Conservation (phyloP, 768 basidiomycete species). For the Lanmaoa rubissima region DNA sequence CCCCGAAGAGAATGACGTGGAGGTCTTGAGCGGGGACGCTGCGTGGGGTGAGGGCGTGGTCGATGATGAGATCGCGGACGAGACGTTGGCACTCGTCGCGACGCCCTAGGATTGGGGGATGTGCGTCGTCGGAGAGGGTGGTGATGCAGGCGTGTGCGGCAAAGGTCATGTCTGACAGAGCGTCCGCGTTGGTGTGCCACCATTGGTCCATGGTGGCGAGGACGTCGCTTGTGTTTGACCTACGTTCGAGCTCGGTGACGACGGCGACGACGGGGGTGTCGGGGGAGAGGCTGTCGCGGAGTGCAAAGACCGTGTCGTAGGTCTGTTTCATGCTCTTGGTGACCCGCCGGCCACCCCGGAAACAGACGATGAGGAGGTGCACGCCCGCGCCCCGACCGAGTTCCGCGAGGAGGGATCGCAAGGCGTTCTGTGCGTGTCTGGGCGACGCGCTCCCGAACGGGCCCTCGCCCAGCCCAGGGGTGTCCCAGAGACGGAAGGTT, state of each 20-base stretch:
- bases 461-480: constrained; percentile 18
- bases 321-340: constrained; percentile 21
- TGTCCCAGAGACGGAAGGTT: constrained; percentile 28
- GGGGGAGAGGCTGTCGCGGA: constrained; percentile 18
- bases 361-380: constrained; percentile 22
- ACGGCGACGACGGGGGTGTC: constrained; percentile 20
- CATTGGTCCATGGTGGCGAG: constrained; percentile 22
- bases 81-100: constrained; percentile 24
- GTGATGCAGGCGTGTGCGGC: constrained; percentile 24
- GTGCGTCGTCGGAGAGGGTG: constrained; percentile 18
- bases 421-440: constrained; percentile 16
- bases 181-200: constrained; percentile 18
- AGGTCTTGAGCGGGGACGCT: constrained; percentile 17
- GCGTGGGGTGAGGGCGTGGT: constrained; percentile 23
- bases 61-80: constrained; percentile 24
- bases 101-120: constrained; percentile 17
- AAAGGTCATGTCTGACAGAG: constrained; percentile 17
- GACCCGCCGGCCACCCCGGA: constrained; percentile 19
- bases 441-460: constrained; percentile 9
- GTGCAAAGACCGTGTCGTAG: constrained; percentile 13
- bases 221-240: not conserved
- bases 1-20: constrained; percentile 41
- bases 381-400: constrained; percentile 14
- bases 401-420: constrained; percentile 24
- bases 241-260: constrained; percentile 20